phyloP scores from a whole-genome alignment of 129 eudicot genomes.

The Escallonia herrerae region DNA sequence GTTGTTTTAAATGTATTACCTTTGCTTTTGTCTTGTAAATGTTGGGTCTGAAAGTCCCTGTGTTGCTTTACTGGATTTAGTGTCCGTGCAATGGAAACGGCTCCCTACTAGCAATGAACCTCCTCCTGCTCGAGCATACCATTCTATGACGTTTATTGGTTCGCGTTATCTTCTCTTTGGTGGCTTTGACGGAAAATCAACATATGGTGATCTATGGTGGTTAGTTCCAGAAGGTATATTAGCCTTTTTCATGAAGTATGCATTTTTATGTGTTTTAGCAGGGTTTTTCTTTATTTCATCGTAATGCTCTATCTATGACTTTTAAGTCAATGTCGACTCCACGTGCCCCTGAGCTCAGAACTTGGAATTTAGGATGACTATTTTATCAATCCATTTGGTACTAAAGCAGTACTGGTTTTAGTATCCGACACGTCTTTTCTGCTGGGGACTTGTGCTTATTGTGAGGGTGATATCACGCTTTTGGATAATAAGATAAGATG shows the following conservation, averaged over 20 bases:
- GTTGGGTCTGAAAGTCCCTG: background rate
- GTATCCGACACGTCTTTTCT: no score
- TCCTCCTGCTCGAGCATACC: conserved; percentile 93
- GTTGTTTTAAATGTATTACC: background rate
- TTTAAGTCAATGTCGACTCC: background rate
- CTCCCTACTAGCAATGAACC: conserved; percentile 64
- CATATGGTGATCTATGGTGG: conserved; percentile 97
- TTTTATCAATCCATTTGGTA: no score
- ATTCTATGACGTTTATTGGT: conserved; percentile 78
- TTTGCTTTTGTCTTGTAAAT: conserved; percentile 1
- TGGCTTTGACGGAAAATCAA: conserved; percentile 93
- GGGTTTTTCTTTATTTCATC: conserved; percentile 1
- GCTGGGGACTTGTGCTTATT: no score
- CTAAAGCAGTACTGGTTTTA: no score
- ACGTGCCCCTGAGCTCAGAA: background rate
- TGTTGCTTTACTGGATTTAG: conserved; percentile 36
- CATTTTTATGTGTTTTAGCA: no score
- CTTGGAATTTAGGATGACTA: background rate
- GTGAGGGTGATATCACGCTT: no score
- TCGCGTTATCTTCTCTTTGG: conserved; percentile 86
- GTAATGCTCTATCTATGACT: background rate
- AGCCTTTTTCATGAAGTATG: background rate
- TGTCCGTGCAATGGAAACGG: conserved; percentile 96
- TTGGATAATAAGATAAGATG: no score
- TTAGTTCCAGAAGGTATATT: conserved; percentile 89